Evolutionary conservation across 1,284 basidiomycete genomes (phyloP).

Genomic region (Moniliophthora roreri): DNA sequence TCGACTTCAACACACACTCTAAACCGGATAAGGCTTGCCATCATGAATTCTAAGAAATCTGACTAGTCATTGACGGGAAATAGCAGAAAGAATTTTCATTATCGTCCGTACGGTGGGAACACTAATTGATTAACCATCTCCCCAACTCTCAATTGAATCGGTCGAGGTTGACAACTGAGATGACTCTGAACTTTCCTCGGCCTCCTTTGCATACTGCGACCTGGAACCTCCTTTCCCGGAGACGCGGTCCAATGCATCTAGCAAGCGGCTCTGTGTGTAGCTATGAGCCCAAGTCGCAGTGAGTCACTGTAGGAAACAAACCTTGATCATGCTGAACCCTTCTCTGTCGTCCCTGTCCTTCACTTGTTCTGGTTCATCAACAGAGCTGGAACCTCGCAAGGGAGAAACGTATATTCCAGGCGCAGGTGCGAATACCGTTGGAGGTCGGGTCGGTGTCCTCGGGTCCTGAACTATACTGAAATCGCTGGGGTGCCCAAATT

Average conservation of each 20-base stretch:
- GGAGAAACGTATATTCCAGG: constrained; percentile 50
- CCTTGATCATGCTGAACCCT: not conserved
- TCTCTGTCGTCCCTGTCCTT: not conserved
- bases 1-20: too few species aligned
- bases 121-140: constrained; percentile 13
- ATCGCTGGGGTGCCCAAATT: too few species aligned
- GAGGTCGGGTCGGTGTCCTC: constrained; percentile 2
- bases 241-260: not conserved
- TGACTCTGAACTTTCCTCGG: constrained; percentile 14
- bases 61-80: too few species aligned
- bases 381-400: constrained; percentile 23
- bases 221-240: not conserved
- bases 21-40: too few species aligned
- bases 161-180: constrained; percentile 36
- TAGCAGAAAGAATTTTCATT: too few species aligned
- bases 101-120: too few species aligned
- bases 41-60: too few species aligned
- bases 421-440: constrained; percentile 37
- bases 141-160: constrained; percentile 59
- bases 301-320: too few species aligned
- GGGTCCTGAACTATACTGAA: not conserved
- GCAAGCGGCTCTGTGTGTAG: not conserved
- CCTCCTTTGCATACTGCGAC: constrained; percentile 3
- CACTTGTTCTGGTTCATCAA: not conserved
- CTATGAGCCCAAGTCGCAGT: too few species aligned